phyloP scores from a whole-genome alignment of 345 rosid species.

The Hirschfeldia incana region DNA sequence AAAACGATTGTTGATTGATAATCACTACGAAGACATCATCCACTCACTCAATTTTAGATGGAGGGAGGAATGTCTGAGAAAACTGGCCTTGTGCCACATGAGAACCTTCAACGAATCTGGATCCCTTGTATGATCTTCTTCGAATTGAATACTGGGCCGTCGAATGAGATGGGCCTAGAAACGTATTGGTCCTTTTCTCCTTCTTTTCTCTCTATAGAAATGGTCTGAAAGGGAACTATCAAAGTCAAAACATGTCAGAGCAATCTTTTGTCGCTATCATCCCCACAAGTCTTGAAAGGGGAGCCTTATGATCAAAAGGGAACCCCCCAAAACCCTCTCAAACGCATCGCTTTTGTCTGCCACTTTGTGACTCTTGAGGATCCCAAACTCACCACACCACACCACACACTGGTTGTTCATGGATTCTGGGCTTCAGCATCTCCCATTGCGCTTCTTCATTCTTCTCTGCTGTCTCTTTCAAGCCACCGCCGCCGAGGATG shows the following conservation, averaged over 20 bases:
- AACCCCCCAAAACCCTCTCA: slow-evolving; percentile 37
- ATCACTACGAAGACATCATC: too few relatives aligned
- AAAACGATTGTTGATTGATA: too few relatives aligned
- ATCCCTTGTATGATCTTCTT: too few relatives aligned
- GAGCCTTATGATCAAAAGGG: slow-evolving; percentile 35
- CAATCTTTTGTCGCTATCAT: slow-evolving; percentile 32
- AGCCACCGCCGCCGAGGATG: slow-evolving; percentile 44
- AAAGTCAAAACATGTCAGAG: slow-evolving; percentile 35
- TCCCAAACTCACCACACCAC: slow-evolving; percentile 6
- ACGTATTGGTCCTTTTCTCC: background rate
- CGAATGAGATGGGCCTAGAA: slow-evolving; percentile 23
- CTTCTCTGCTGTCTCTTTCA: slow-evolving; percentile 23
- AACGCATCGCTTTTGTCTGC: slow-evolving; percentile 37
- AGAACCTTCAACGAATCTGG: too few relatives aligned
- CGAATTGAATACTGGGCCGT: slow-evolving; percentile 1
- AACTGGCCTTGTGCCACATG: too few relatives aligned
- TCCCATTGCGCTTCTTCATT: slow-evolving; percentile 29
- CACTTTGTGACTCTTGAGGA: slow-evolving; percentile 27
- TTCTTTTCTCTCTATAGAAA: background rate
- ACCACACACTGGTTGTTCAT: slow-evolving; percentile 20
- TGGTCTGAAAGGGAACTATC: slow-evolving; percentile 31
- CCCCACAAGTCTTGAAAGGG: slow-evolving; percentile 42
- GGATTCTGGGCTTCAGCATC: slow-evolving; percentile 29
- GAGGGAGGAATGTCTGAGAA: too few relatives aligned
- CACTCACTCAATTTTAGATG: too few relatives aligned